These are phyloP conservation scores for Nicotiana benthamiana DNA, from an alignment of 257 asterid species.

Conservation along the genomic window DNA sequence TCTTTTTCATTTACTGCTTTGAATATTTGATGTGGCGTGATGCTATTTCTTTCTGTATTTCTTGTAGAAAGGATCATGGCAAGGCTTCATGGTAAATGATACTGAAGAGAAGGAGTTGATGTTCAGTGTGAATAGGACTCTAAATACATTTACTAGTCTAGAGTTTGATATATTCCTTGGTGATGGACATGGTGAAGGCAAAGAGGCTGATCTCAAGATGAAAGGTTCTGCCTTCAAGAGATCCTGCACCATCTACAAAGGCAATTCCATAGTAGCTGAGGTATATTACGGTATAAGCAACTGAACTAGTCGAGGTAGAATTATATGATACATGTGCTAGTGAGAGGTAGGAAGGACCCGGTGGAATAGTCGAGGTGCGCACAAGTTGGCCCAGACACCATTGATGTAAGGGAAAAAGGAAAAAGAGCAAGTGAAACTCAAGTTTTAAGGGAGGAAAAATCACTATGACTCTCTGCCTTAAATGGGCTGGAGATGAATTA, in stretches of 20 bases:
- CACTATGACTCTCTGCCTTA: neutral
- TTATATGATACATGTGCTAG: neutral
- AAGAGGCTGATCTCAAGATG: slow-evolving; percentile 58
- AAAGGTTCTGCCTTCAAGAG: slow-evolving; percentile 77
- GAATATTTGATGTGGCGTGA: slow-evolving; percentile 5
- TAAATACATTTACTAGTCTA: slow-evolving; percentile 32
- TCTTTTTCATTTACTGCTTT: neutral
- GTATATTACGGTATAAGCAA: slow-evolving; percentile 24
- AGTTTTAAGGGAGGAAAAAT: neutral
- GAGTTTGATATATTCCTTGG: slow-evolving; percentile 52
- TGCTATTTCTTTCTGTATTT: neutral
- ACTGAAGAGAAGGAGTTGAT: slow-evolving; percentile 31
- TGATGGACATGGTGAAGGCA: slow-evolving; percentile 31
- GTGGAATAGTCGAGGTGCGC: neutral
- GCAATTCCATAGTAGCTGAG: slow-evolving; percentile 68
- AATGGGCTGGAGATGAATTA: neutral
- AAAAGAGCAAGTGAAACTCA: neutral
- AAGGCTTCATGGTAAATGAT: slow-evolving; percentile 43
- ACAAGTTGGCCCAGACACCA: neutral
- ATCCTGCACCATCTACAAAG: slow-evolving; percentile 81
- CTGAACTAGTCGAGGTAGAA: neutral
- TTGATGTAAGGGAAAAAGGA: neutral
- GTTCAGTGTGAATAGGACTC: slow-evolving; percentile 45
- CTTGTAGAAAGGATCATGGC: slow-evolving; percentile 63
- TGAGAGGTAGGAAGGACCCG: neutral